Base-by-base conservation (phyloP, 192 early-diverging fungal species). In the Podila clonocystis region DNA sequence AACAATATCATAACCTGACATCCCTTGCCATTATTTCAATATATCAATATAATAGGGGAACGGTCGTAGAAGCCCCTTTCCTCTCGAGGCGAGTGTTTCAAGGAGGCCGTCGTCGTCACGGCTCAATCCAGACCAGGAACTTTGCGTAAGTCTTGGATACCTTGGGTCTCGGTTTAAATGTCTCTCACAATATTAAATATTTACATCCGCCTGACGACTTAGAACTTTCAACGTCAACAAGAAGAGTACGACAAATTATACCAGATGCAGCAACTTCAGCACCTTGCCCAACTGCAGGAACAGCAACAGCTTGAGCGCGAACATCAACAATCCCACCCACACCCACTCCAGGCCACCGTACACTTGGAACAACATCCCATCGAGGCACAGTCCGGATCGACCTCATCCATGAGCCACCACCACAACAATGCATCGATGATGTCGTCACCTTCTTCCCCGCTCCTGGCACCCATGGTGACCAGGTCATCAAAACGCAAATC, bases 81-180 rank as follows among this genome's bases (percentile, higher is more conserved):
- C 34, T n/a, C 50, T 61, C n/a, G 9, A 11, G 28, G 5, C 28
- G 5, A 38, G 70, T 4, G 67, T 26, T 22, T 24, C 50, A 20
- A 38, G 70, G n/a, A 34, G 76, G 24, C 66, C 31, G 29, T 79
- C 76, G 1, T 58, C 59, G 13, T 79, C 76, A 4, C 64, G 76
- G n/a, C 70, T 79, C 20, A 79, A 79, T 31, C 76, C 76, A 5
- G 76, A 79, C 6, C 65, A 68, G 15, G 76, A 79, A 45, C 55
- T 79, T 20, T 49, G 30, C 31, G 76, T 79, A 72, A 38, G 63
- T 15, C 6, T 48, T 9, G 36, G n/a, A 31, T 9, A 17, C 20
- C 28, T n/a, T 8, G 9, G 7, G 26, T 3, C 41, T 45, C 57
- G 38, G 26, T 4, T 38, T n/a, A 41, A 26, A 26, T 29, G 28